phyloP scores from a whole-genome alignment of 371 early-diverging fungal genomes.

The Massospora cicadina region DNA sequence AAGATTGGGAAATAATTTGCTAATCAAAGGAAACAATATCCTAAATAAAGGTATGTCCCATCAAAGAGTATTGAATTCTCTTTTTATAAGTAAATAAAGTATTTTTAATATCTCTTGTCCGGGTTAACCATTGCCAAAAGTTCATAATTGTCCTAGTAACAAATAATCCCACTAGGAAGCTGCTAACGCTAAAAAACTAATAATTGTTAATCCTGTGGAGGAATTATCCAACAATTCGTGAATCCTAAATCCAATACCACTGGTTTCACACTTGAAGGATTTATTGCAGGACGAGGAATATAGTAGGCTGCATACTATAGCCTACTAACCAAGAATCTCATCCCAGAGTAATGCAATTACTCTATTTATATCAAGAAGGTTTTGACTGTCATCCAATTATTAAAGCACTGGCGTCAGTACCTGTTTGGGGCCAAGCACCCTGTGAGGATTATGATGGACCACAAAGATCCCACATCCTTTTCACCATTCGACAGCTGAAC shows the following conservation, averaged over 20 bases:
- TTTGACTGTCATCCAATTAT: neutral
- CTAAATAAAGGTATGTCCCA: too few relatives aligned
- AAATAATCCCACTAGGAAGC: too few relatives aligned
- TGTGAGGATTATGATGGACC: neutral
- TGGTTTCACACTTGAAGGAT: neutral
- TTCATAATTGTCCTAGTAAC: too few relatives aligned
- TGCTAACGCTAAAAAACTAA: too few relatives aligned
- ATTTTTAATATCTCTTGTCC: too few relatives aligned
- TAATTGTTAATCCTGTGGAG: too few relatives aligned
- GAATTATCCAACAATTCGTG: too few relatives aligned
- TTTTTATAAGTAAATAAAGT: too few relatives aligned
- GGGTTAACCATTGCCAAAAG: too few relatives aligned
- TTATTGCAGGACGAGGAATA: neutral
- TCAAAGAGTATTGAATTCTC: too few relatives aligned
- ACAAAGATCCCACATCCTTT: neutral
- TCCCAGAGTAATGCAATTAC: neutral
- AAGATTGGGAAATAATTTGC: too few relatives aligned
- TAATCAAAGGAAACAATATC: too few relatives aligned
- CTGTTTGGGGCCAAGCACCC: neutral
- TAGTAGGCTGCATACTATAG: neutral
- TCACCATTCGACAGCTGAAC: neutral
- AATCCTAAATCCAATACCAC: neutral
- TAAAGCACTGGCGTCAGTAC: neutral
- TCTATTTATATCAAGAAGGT: neutral
- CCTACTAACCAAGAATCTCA: neutral